Percentiles rank a stretch among this genome's conserved stretches.
Conservation (phyloP, 2,329 filamentous ascomycete genomes). For the Fusarium beomiforme region DNA sequence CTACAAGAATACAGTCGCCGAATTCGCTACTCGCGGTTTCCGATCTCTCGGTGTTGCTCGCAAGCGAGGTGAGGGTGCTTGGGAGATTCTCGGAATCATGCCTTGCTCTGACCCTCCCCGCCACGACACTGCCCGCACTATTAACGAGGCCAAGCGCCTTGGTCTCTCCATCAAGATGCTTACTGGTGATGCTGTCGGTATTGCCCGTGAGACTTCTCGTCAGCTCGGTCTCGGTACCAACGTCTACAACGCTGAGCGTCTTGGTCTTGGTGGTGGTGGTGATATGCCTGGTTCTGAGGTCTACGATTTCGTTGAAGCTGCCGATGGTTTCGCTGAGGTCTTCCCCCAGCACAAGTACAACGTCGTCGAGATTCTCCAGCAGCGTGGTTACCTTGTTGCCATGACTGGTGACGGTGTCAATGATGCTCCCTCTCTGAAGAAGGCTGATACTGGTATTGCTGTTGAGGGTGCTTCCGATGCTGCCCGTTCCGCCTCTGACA, state of each 20-base stretch:
- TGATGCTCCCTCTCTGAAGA: slow-evolving; percentile 91
- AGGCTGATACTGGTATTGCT: slow-evolving; percentile 95
- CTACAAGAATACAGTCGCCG: slow-evolving; percentile 92
- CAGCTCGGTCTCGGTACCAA: slow-evolving; percentile 93
- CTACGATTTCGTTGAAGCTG: slow-evolving; percentile 94
- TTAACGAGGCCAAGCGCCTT: slow-evolving; percentile 87
- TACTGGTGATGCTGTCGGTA: slow-evolving; percentile 93
- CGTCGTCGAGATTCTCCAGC: slow-evolving; percentile 85
- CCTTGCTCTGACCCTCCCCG: slow-evolving; percentile 92
- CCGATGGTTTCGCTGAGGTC: slow-evolving; percentile 93
- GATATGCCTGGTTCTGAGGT: slow-evolving; percentile 95
- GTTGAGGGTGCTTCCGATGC: slow-evolving; percentile 93
- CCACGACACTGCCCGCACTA: slow-evolving; percentile 89
- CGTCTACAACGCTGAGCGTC: slow-evolving; percentile 92
- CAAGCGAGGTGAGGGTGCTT: slow-evolving; percentile 82
- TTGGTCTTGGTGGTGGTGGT: slow-evolving; percentile 88
- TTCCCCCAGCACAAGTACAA: slow-evolving; percentile 90
- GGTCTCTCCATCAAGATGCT: slow-evolving; percentile 96
- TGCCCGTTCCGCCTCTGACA: slow-evolving; percentile 90
- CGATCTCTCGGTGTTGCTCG: slow-evolving; percentile 92
- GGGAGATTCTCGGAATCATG: slow-evolving; percentile 96
- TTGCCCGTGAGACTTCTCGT: slow-evolving; percentile 89
- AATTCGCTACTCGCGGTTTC: slow-evolving; percentile 93
- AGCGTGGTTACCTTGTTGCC: slow-evolving; percentile 91
- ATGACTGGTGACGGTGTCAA: slow-evolving; percentile 98